Conservation (phyloP, 139 green algal species). For the Picochlorum sp. region DNA sequence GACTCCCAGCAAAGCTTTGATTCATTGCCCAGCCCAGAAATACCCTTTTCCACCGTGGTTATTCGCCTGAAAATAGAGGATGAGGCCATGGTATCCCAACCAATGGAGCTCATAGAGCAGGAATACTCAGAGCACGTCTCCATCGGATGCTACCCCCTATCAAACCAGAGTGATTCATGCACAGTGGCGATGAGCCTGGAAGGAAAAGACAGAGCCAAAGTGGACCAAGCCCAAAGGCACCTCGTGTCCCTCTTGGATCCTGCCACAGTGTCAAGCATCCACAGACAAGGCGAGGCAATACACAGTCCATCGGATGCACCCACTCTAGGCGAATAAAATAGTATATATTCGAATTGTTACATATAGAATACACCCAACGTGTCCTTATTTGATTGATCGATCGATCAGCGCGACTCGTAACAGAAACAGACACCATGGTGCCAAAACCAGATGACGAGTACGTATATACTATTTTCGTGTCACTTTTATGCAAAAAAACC, state of each 20-base stretch:
- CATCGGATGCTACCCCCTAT: constrained; percentile 57
- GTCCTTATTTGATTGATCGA: not conserved
- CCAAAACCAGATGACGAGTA: constrained; percentile 76
- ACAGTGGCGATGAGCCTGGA: constrained; percentile 52
- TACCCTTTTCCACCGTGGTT: constrained; percentile 51
- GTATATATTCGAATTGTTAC: not conserved
- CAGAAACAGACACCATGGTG: constrained; percentile 32
- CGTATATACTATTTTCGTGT: constrained; percentile 3
- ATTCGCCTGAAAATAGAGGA: constrained; percentile 33
- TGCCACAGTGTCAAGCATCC: not conserved
- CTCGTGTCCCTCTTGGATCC: constrained; percentile 1
- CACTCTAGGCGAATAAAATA: constrained; percentile 4
- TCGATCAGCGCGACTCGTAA: not conserved
- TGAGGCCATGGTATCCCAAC: constrained; percentile 38
- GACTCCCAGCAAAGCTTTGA: not conserved
- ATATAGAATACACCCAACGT: not conserved
- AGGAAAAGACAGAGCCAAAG: constrained; percentile 31
- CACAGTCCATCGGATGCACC: constrained; percentile 8
- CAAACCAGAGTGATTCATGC: constrained; percentile 34
- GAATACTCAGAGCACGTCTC: constrained; percentile 36
- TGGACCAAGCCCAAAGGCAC: constrained; percentile 8
- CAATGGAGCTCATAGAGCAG: constrained; percentile 37
- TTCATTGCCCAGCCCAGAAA: not conserved
- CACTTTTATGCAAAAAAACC: not conserved
- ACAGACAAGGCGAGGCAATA: constrained; percentile 8